Evolutionary conservation across 2,329 filamentous ascomycete genomes (phyloP), one percentile per base, ranked within the genome.

Genomic region (Paramyrothecium roridum): DNA sequence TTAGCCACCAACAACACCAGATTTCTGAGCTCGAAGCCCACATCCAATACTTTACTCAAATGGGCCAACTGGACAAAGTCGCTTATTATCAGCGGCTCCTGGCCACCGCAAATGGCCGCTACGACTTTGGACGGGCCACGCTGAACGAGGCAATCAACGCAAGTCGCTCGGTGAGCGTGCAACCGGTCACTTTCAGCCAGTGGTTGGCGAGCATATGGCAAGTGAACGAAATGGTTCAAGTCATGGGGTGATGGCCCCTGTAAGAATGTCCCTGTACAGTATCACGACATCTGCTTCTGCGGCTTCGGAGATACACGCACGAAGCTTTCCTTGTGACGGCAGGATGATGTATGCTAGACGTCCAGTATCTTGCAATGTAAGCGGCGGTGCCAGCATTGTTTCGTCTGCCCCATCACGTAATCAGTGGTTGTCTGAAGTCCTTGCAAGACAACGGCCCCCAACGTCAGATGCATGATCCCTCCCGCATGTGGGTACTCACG

Each of bases 61-160:
- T 73, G 48, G 75, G 79, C 12, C 75, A 84, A 59, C 75, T 74
- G 55, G 68, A 72, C 8, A 79, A 75, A 52, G 81, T 80, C 60
- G 74, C 76, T 48, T 77, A 82, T 54, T 80, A 88, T 51, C 80
- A 85, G 56, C 77, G 85, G 33, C 78, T 91, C 22, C 76, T 89
- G 40, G 86, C 86, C 33, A 91, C 88, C 0, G 83, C 83, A 19
- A 82, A 88, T 58, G 85, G 87, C 2, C 80, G 85, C 11, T 91
- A 89, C 64, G 83, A 86, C 59, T 88, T 89, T 61, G 72, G 75
- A 3, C 72, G 80, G 13, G 71, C 83, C 1, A 87, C 85, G 57
- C 71, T 91, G 53, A 89, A 89, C 66, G 73, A 76, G 2, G 63
- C 75, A 3, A 65, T 82, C 47, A 63, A 69, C 26, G 65, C 61